Percentiles rank a stretch among this genome's conserved stretches.
Evolutionary conservation across 1,284 basidiomycete genomes (phyloP).

Genomic region (Ustanciosporium gigantosporum): DNA sequence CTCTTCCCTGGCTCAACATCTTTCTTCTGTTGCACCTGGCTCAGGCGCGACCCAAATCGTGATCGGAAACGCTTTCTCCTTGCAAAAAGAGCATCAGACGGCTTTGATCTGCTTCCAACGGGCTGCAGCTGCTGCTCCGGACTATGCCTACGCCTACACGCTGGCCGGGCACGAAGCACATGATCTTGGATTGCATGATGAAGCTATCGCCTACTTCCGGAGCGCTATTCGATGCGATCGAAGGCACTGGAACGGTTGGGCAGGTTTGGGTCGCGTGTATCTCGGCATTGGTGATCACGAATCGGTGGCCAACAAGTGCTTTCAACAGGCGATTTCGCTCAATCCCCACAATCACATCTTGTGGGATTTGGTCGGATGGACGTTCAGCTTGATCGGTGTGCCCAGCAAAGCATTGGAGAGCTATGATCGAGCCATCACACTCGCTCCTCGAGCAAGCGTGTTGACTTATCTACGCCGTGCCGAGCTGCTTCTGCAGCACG

Average conservation of each 20-base stretch:
- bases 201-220: slow-evolving; percentile 53
- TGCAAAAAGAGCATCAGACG: slow-evolving; percentile 54
- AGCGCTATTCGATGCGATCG: slow-evolving; percentile 50
- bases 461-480: slow-evolving; percentile 31
- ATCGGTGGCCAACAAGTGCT: slow-evolving; percentile 44
- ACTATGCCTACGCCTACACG: slow-evolving; percentile 57
- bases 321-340: slow-evolving; percentile 45
- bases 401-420: slow-evolving; percentile 24
- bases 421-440: slow-evolving; percentile 25
- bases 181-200: slow-evolving; percentile 48
- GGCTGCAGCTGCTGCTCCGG: slow-evolving; percentile 47
- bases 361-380: slow-evolving; percentile 55
- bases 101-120: slow-evolving; percentile 55
- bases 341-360: slow-evolving; percentile 50
- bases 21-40: slow-evolving; percentile 40
- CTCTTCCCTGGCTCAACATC: slow-evolving; percentile 50
- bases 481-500: slow-evolving; percentile 21
- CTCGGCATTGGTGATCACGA: slow-evolving; percentile 42
- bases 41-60: slow-evolving; percentile 51
- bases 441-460: slow-evolving; percentile 11
- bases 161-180: slow-evolving; percentile 58
- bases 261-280: slow-evolving; percentile 53
- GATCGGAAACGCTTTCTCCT: slow-evolving; percentile 55
- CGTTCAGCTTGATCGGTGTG: slow-evolving; percentile 23
- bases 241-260: slow-evolving; percentile 58